Base-by-base conservation (phyloP, 257 asterid genomes). In the Cinchona pubescens region DNA sequence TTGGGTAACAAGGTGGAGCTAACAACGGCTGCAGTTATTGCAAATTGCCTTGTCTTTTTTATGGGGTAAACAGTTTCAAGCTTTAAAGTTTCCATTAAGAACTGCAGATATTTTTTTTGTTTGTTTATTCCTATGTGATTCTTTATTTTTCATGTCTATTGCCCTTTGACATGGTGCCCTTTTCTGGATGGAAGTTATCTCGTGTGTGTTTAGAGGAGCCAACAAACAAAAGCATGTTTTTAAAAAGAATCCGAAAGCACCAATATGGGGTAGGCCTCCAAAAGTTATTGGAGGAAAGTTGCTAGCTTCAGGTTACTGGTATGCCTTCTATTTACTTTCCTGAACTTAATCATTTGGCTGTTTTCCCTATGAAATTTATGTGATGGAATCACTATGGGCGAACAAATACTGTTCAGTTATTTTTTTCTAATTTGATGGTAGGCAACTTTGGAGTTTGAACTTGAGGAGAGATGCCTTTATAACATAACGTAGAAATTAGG, bases 221-320 rank as follows among this genome's bases (percentile, higher is more conserved):
- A 95, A 95, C 85, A 92, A 91, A 86, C 99, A 95, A 86, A 95
- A 95, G 75, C 97, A 95, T 75, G 78, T 67, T 53, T 95, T 95
- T 83, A 95, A 92, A 79, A 95, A 92, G 90, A 82, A 92, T 64
- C 92, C 97, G 53, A 92, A 91, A 86, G 94, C 88, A 74, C 86
- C 82, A 18, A 95, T 95, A 74, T 95, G 98, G 99, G 98, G 97
- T 42, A 83, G 79, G 66, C 97, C 98, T 58, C 97, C 98, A 25
- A 92, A 91, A 80, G 93, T 92, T 79, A 77, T 95, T 67, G 97
- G 99, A 23, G 99, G 98, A 67, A 95, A 95, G 86, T 80, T 95
- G 85, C 98, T 95, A 42, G 99, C 96, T 86, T 95, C 99, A 61
- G 98, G 99, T 74, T 95, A 90, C 59, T 95, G 99, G 98, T 95